Percentiles rank a stretch among this genome's conserved stretches.
phyloP scores from a whole-genome alignment of 2,329 filamentous ascomycete genomes.

The Cytospora leucostoma region DNA sequence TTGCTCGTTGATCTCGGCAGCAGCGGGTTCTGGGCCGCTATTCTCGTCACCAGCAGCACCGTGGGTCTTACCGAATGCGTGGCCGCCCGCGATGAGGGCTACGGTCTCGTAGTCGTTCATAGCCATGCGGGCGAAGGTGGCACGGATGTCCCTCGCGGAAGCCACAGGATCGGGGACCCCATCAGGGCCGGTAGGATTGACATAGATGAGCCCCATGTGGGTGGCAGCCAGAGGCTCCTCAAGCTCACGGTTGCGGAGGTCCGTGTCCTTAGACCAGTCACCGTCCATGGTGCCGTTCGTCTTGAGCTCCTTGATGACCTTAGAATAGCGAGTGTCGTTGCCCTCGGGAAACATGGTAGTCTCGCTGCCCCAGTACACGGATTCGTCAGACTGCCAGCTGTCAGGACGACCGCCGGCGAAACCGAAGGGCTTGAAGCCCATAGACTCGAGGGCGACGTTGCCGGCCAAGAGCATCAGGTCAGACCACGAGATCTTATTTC shows the following conservation, averaged over 20 bases:
- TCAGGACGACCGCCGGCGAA: constrained; percentile 71
- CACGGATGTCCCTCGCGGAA: constrained; percentile 70
- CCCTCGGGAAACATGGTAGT: constrained; percentile 64
- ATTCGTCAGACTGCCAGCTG: constrained; percentile 72
- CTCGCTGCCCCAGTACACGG: constrained; percentile 74
- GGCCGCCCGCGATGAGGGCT: constrained; percentile 75
- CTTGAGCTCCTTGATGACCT: constrained; percentile 49
- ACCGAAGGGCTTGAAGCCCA: constrained; percentile 70
- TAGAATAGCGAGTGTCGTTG: constrained; percentile 69
- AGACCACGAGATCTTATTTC: constrained; percentile 76
- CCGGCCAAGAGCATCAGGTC: constrained; percentile 69
- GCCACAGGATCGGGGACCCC: constrained; percentile 69
- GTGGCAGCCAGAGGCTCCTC: constrained; percentile 68
- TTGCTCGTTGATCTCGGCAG: constrained; percentile 63
- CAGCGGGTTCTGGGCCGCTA: constrained; percentile 68
- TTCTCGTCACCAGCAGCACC: constrained; percentile 66
- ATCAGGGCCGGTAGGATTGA: constrained; percentile 78
- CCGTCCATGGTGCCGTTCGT: constrained; percentile 37
- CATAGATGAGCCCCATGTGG: constrained; percentile 79
- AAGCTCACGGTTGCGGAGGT: constrained; percentile 63
- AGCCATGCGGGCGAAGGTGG: constrained; percentile 76
- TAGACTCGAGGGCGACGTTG: constrained; percentile 74
- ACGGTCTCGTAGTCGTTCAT: constrained; percentile 85
- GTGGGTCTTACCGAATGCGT: constrained; percentile 81
- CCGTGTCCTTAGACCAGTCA: constrained; percentile 44